phyloP scores from a whole-genome alignment of 352 stramenopile species.

The Thalassiosira hispida region DNA sequence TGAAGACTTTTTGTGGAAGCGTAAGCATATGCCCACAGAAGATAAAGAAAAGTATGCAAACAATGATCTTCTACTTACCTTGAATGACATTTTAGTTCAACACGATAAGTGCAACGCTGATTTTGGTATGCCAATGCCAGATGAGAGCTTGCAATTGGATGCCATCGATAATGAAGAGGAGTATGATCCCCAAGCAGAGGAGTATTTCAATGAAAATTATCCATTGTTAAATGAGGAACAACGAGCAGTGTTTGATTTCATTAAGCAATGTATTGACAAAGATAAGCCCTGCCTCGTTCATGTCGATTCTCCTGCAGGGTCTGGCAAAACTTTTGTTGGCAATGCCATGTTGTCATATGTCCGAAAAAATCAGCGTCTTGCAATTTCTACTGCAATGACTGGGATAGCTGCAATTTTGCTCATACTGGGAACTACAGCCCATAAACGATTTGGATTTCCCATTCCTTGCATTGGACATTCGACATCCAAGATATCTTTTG shows the following conservation, averaged over 20 bases:
- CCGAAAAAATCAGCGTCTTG: slow-evolving; percentile 15
- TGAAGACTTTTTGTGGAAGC: slow-evolving; percentile 24
- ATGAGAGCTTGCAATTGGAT: not conserved
- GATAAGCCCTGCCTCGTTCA: slow-evolving; percentile 1
- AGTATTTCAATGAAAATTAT: slow-evolving; percentile 5
- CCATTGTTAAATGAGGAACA: slow-evolving; percentile 11
- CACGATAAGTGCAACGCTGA: not conserved
- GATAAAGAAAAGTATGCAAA: not conserved
- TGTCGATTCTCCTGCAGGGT: slow-evolving; percentile 32
- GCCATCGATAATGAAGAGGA: slow-evolving; percentile 1
- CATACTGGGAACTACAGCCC: slow-evolving; percentile 12
- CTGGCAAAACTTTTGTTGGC: slow-evolving; percentile 35
- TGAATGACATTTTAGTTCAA: not conserved
- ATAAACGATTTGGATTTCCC: slow-evolving; percentile 13
- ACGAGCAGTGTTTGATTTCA: not conserved
- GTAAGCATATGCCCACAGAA: not conserved
- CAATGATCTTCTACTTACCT: slow-evolving; percentile 9
- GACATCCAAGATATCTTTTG: not conserved
- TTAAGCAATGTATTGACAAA: not conserved
- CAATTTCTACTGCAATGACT: slow-evolving; percentile 22
- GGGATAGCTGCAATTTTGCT: slow-evolving; percentile 29
- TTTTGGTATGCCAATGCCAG: slow-evolving; percentile 2
- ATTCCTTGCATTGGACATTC: slow-evolving; percentile 6
- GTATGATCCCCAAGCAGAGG: not conserved
- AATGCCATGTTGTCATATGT: slow-evolving; percentile 36